Evolutionary conservation across 345 rosid genomes (phyloP).

Genomic region (Jatropha curcas): DNA sequence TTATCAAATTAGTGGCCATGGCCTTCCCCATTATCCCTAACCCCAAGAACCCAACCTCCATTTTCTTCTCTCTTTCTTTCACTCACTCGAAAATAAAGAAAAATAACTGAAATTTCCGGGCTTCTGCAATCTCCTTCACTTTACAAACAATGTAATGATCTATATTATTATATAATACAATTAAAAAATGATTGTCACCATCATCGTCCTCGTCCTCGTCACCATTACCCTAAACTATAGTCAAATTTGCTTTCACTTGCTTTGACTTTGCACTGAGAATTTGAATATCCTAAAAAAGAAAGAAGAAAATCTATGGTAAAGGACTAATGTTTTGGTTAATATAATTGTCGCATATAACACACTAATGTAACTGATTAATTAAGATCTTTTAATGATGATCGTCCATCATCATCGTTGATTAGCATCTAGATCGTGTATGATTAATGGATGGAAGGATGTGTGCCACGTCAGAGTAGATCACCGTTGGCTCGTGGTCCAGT

Average conservation of each 20-base stretch:
- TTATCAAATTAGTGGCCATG: conserved; percentile 82
- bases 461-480: not conserved
- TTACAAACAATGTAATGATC: not conserved
- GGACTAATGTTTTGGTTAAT: no score
- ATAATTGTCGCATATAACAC: no score
- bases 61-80: conserved; percentile 28
- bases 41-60: conserved; percentile 95
- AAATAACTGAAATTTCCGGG: not conserved
- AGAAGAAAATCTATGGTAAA: no score
- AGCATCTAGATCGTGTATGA: not conserved
- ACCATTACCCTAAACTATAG: not conserved
- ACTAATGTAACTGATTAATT: not conserved
- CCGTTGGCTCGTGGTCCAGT: not conserved
- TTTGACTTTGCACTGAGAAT: not conserved
- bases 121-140: conserved; percentile 10
- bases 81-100: not conserved
- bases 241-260: not conserved
- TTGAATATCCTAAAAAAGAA: no score
- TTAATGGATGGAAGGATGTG: not conserved
- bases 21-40: conserved; percentile 98
- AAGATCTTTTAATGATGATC: not conserved
- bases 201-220: conserved; percentile 1
- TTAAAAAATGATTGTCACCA: not conserved
- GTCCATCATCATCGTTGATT: no score
- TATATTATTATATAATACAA: no score